A percentile compares a stretch with the other conserved stretches of the same genome.
Conservation (phyloP, 345 rosid genomes). For the Pseudoturritis turrita region DNA sequence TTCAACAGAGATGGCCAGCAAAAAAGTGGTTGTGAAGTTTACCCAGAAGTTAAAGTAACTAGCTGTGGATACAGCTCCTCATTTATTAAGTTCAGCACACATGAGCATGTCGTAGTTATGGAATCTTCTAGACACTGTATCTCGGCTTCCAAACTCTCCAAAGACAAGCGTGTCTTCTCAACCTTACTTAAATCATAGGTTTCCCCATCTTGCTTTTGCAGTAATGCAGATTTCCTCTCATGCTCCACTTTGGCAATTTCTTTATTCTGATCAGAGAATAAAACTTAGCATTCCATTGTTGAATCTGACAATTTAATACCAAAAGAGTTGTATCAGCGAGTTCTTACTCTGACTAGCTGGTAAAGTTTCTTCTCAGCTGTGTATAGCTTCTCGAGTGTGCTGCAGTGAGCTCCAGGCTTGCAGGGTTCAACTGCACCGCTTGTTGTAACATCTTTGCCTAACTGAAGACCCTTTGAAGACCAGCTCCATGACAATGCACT, state of each 20-base stretch:
- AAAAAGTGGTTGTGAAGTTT: slow-evolving; percentile 24
- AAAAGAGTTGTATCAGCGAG: slow-evolving; percentile 16
- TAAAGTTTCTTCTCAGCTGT: slow-evolving; percentile 75
- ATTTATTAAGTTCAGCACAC: slow-evolving; percentile 50
- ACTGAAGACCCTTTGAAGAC: slow-evolving; percentile 78
- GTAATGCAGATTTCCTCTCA: slow-evolving; percentile 56
- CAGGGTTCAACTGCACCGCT: slow-evolving; percentile 57
- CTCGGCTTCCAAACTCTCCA: slow-evolving; percentile 57
- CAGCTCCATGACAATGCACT: slow-evolving; percentile 89
- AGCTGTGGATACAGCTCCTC: slow-evolving; percentile 89
- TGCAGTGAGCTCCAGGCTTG: slow-evolving; percentile 78
- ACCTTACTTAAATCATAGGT: slow-evolving; percentile 43
- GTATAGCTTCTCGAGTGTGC: slow-evolving; percentile 72
- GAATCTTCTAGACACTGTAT: slow-evolving; percentile 50
- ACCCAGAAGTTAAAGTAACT: slow-evolving; percentile 73
- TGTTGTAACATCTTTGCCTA: slow-evolving; percentile 38
- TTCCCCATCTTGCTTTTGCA: slow-evolving; percentile 68
- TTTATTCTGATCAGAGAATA: slow-evolving; percentile 55
- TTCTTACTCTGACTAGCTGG: slow-evolving; percentile 67
- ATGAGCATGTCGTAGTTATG: slow-evolving; percentile 50
- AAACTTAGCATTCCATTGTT: background rate
- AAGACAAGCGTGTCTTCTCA: slow-evolving; percentile 53
- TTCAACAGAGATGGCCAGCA: background rate
- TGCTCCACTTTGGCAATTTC: slow-evolving; percentile 64
- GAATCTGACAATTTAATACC: background rate